A percentile compares a stretch with the other conserved stretches of the same genome.
Conservation (phyloP, 2,329 filamentous ascomycete species). For the Cercospora janseana region DNA sequence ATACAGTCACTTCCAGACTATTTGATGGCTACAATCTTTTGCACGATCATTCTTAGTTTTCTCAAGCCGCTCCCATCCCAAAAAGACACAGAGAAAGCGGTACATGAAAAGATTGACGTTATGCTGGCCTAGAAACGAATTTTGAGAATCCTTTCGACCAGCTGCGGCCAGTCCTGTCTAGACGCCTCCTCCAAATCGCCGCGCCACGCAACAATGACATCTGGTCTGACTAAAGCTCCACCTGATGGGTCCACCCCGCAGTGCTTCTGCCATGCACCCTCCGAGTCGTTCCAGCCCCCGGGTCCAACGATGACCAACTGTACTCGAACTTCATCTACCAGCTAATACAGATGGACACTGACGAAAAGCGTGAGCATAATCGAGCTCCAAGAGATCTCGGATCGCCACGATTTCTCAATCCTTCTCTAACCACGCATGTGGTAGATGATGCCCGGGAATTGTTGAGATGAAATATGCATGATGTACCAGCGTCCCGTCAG, state of each 20-base stretch:
- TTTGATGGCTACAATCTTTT: too few relatives aligned
- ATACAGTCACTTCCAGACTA: too few relatives aligned
- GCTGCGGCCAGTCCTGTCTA: background rate
- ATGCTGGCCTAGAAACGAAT: too few relatives aligned
- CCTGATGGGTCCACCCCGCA: background rate
- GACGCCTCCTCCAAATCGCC: background rate
- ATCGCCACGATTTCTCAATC: background rate
- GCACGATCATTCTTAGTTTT: too few relatives aligned
- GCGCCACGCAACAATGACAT: slow-evolving; percentile 8
- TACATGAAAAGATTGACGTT: too few relatives aligned
- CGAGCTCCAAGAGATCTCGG: background rate
- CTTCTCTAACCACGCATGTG: background rate
- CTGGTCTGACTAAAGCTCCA: slow-evolving; percentile 1
- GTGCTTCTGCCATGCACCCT: background rate
- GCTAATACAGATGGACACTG: background rate
- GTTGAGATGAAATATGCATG: background rate
- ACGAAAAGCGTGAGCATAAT: background rate
- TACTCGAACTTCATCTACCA: background rate
- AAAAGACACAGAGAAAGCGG: too few relatives aligned
- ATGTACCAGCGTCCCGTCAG: background rate
- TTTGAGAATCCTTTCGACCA: background rate
- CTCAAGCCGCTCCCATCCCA: too few relatives aligned
- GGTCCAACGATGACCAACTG: background rate
- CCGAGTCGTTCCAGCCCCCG: background rate
- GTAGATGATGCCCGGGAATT: slow-evolving; percentile 5